Conservation (phyloP, 2,329 filamentous ascomycete genomes). For the Fusarium chlamydosporum region DNA sequence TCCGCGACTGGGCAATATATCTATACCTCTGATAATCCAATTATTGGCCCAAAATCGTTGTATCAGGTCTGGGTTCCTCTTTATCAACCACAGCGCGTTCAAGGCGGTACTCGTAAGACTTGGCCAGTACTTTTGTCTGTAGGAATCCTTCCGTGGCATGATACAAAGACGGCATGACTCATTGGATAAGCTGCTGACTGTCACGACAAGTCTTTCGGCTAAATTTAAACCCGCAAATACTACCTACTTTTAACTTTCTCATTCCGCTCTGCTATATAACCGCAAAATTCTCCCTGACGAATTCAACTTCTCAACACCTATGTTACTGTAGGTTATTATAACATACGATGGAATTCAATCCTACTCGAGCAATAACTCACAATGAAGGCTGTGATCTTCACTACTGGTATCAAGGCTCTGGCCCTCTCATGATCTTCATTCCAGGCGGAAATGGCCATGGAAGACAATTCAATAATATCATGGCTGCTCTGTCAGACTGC, state of each 20-base stretch:
- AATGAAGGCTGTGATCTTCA: slow-evolving; percentile 24
- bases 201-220: not conserved
- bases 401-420: slow-evolving; percentile 20
- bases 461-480: slow-evolving; percentile 25
- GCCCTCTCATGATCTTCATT: slow-evolving; percentile 4
- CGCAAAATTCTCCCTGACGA: too few relatives aligned
- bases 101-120: too few relatives aligned
- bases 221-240: not conserved
- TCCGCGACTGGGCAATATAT: too few relatives aligned
- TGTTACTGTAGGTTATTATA: too few relatives aligned
- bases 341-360: slow-evolving; percentile 1
- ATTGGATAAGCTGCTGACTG: not conserved
- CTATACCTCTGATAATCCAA: too few relatives aligned
- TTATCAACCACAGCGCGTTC: too few relatives aligned
- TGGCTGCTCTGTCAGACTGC: not conserved
- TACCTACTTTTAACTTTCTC: too few relatives aligned
- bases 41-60: too few relatives aligned
- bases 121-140: not conserved
- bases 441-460: slow-evolving; percentile 20
- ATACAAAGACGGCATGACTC: slow-evolving; percentile 3
- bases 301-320: too few relatives aligned
- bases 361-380: not conserved
- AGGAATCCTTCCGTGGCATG: not conserved
- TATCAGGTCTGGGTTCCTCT: not conserved
- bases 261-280: not conserved